Base-by-base conservation (phyloP, 2,329 filamentous ascomycete species). In the Xylaria sp. region DNA sequence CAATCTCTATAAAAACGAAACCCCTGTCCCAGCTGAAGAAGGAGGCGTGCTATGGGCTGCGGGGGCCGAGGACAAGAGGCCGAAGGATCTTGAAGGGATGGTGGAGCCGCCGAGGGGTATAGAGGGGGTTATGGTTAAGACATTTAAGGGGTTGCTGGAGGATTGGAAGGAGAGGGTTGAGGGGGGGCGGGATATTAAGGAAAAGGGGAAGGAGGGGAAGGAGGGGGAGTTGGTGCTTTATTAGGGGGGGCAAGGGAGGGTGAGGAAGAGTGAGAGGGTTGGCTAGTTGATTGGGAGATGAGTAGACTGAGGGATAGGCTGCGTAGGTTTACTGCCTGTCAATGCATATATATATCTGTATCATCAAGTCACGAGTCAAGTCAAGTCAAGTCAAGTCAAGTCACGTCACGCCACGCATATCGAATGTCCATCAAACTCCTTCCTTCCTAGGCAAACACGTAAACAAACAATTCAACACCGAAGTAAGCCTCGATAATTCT, bases 11-110 rank as follows among this genome's bases (percentile, higher is more conserved):
- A 58, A 46, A 1, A 18, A 39, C 54, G 20, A 48, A 39, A 50
- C 25, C 12, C 12, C 41, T 37, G 7, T 37, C 34, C 8, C 34
- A 1, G 8, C 34, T 8, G 34, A 10, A 3, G 31, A 31, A 25
- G 44, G 37, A 25, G 50, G 67, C 8, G 65, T 70, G 1, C 7
- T 65, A 0, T 74, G 69, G 69, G 52, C 66, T 15, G 72, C 59
- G 1, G 65, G 70, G 8, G 62, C 58, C 13, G 61, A 56, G 3
- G 62, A 63, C 1, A 65, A 57, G 3, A 66, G 58, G 0, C 58
- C 58, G 13, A 8, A 10, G 10, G 61, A 48, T 1, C 1, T 9
- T 3, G 51, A 4, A 7, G 28, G 52, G 2, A 20, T 1, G 7
- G 59, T 1, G 7, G 59, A 37, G 37, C 60, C 67, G 41, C 72